Base-by-base conservation (phyloP, 768 basidiomycete genomes). In the Coprinopsis cinerea region DNA sequence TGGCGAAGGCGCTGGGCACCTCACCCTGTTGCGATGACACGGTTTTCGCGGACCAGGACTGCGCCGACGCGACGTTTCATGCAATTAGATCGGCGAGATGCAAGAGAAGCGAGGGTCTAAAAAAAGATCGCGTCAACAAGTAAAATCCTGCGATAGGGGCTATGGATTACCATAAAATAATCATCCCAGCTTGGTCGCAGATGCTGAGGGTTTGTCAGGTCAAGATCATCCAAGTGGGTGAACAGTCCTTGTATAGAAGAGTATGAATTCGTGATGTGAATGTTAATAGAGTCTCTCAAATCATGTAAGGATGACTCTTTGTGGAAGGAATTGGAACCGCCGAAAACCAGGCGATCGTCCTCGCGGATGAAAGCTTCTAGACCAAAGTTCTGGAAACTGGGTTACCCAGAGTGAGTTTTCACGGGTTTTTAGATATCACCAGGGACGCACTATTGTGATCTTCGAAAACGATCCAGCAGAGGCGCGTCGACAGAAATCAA, bases 11-110 rank as follows among this genome's bases (percentile, higher is more conserved):
- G 11, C 6, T 9, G 36, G 30, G 30, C 7, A 32, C 57, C 72
- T 44, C 66, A 88, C 87, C 89, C 89, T 11, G 89, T 88, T 25
- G 88, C 77, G 18, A 92, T 69, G 22, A 92, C 79, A 24, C 88
- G 79, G 54, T 86, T 82, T 49, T 88, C 84, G 0, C 90, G 81
- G 25, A 97, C 94, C 24, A 99, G 71, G 17, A 99, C 82, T 0
- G 94, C 94, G 6, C 96, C 96, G 0, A 99, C 96, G 2, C 96
- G 79, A 6, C 94, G 79, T 64, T 97, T 96, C 93, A 97, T 96
- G 63, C 94, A 96, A 61, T 96, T 96, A 3, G 92, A 93, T 27
- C 92, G 75, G 52, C 79, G 82, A 13, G 93, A 91, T 14, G 93
- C 93, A 30, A 97, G 76, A 15, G 86, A 85, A 13, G 95, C 94